phyloP scores from a whole-genome alignment of 1,139 yeast species.

The Yamadazyma friedrichii region DNA sequence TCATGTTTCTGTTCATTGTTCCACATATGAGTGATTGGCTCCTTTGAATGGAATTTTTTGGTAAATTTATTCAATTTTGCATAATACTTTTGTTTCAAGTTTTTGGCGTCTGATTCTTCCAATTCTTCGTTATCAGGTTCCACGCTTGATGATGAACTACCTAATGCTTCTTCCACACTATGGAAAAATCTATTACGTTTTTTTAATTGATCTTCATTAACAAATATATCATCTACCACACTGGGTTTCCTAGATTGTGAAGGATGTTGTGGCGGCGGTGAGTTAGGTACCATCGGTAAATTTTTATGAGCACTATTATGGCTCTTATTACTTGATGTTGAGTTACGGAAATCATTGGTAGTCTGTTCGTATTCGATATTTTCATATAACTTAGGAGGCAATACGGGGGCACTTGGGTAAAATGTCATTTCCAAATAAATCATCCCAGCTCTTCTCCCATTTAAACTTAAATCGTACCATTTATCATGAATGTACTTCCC shows the following conservation, averaged over 20 bases:
- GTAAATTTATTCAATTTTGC: constrained; percentile 32
- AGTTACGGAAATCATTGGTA: constrained; percentile 1
- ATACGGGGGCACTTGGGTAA: constrained; percentile 61
- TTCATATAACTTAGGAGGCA: constrained; percentile 40
- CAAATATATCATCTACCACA: constrained; percentile 29
- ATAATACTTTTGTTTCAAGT: constrained; percentile 21
- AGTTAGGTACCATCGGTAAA: constrained; percentile 8
- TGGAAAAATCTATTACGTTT: constrained; percentile 12
- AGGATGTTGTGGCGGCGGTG: constrained; percentile 16
- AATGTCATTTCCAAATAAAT: constrained; percentile 90
- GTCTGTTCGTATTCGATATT: constrained; percentile 10
- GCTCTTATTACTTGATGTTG: constrained; percentile 1
- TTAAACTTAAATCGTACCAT: constrained; percentile 74
- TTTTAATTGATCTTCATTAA: constrained; percentile 12
- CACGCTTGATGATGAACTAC: constrained; percentile 15
- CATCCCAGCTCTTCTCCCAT: constrained; percentile 82
- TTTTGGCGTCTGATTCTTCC: constrained; percentile 1
- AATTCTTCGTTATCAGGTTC: constrained; percentile 10
- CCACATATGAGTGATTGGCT: constrained; percentile 27
- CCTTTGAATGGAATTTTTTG: constrained; percentile 34
- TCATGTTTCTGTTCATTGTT: constrained; percentile 10
- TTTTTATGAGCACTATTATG: constrained; percentile 2
- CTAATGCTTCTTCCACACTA: constrained; percentile 9
- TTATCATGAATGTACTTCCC: constrained; percentile 74
- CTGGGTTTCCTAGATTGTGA: constrained; percentile 12